Base-by-base conservation (phyloP, 2,329 filamentous ascomycete species). In the Graphium sp. region DNA sequence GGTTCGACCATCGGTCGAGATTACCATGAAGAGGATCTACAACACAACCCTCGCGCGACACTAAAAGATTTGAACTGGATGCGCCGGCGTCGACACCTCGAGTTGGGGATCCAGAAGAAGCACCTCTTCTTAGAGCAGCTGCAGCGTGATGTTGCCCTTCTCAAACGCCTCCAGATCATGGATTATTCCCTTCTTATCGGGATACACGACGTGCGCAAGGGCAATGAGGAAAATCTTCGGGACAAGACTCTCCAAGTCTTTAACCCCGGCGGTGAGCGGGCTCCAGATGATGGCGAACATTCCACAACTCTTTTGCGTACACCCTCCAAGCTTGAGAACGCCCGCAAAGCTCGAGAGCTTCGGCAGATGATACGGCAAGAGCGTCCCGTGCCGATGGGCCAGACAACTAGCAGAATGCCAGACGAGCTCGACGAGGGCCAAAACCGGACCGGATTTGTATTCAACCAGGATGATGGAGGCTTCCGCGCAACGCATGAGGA, bases 21-120 rank as follows among this genome's bases (percentile, higher is more conserved):
- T 49, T 87, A 89, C 49, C 77, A 62, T 41, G 89, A 95, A 49
- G 82, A 92, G 26, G 75, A 91, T 33, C 55, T 95, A 29, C 79
- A 77, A 38, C 74, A 76, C 43, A 95, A 98, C 44, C 87, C 89
- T 1, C 67, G 87, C 30, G 89, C 87, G 6, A 95, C 89, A 1
- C 52, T 95, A 45, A 98, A 98, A 51, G 89, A 98, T 49, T 61
- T 98, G 33, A 98, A 98, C 52, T 98, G 89, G 89, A 53, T 95
- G 42, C 72, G 85, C 37, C 66, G 87, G 39, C 73, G 91, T 42
- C 66, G 84, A 38, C 74, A 85, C 47, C 59, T 98, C 19, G 84
- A 95, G 46, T 72, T 94, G 39, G 89, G 89, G 8, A 74, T 89
- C 5, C 66, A 76, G 37, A 95, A 94, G 59, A 91, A 87, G 53